phyloP scores from a whole-genome alignment of 106 monocot species.

The Alisma plantagoaquatica region DNA sequence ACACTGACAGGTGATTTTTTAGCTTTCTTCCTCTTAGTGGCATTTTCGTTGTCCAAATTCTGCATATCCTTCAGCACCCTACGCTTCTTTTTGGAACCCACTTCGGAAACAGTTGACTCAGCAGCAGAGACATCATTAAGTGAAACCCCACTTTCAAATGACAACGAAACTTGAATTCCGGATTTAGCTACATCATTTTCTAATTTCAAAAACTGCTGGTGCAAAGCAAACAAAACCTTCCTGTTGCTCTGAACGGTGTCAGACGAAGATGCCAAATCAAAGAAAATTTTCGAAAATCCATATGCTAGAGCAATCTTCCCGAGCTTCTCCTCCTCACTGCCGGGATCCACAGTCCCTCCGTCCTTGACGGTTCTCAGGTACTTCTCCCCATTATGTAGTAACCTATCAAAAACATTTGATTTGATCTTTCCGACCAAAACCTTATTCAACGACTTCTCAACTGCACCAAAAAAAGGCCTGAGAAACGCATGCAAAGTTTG shows the following conservation, averaged over 20 bases:
- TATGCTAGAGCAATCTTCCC: slow-evolving; percentile 46
- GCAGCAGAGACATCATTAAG: not conserved
- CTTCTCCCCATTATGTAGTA: slow-evolving; percentile 29
- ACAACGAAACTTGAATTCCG: slow-evolving; percentile 30
- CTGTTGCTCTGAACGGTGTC: slow-evolving; percentile 60
- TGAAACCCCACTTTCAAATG: slow-evolving; percentile 4
- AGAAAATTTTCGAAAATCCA: slow-evolving; percentile 52
- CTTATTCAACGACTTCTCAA: slow-evolving; percentile 56
- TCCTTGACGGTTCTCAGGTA: slow-evolving; percentile 27
- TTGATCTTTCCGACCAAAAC: slow-evolving; percentile 71
- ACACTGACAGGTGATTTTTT: not conserved
- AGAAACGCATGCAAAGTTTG: slow-evolving; percentile 36
- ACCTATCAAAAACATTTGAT: slow-evolving; percentile 40
- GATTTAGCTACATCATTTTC: slow-evolving; percentile 70
- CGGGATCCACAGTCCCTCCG: slow-evolving; percentile 17
- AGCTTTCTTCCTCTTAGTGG: slow-evolving; percentile 1
- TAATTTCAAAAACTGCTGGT: slow-evolving; percentile 53
- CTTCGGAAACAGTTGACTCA: not conserved
- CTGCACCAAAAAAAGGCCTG: slow-evolving; percentile 36
- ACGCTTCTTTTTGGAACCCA: not conserved
- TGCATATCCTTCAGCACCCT: too few relatives aligned
- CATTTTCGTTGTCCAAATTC: too few relatives aligned
- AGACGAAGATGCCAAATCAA: slow-evolving; percentile 39
- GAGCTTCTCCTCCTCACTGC: slow-evolving; percentile 34
- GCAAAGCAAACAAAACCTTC: slow-evolving; percentile 53